A percentile compares a stretch with the other conserved stretches of the same genome.
Evolutionary conservation across 257 asterid species (phyloP).

Genomic region (Hygrophila difformis): DNA sequence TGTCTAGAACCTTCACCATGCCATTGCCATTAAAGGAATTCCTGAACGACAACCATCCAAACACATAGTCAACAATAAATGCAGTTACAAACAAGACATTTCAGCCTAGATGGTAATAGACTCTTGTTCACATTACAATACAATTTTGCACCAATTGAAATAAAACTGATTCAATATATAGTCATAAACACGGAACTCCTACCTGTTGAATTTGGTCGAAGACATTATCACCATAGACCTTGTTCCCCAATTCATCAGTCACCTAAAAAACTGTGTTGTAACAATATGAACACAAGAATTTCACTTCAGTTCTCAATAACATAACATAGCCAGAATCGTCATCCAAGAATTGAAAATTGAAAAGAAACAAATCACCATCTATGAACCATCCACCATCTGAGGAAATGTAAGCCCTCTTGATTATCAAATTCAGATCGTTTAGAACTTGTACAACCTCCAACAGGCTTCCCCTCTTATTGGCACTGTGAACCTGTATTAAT

Average conservation of each 20-base stretch:
- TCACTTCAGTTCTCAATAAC: constrained; percentile 2
- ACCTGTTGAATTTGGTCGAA: constrained; percentile 76
- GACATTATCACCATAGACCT: constrained; percentile 48
- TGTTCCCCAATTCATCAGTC: constrained; percentile 68
- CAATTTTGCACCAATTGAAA: too few species aligned
- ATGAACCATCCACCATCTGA: constrained; percentile 96
- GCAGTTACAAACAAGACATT: too few species aligned
- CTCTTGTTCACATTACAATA: too few species aligned
- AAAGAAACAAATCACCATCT: constrained; percentile 53
- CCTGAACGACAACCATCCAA: too few species aligned
- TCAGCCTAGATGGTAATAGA: too few species aligned
- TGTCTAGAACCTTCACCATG: too few species aligned
- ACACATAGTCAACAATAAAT: too few species aligned
- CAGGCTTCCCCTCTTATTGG: constrained; percentile 78
- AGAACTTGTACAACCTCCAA: constrained; percentile 89
- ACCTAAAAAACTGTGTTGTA: constrained; percentile 70
- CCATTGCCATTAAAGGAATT: too few species aligned
- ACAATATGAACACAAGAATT: constrained; percentile 8
- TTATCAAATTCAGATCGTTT: constrained; percentile 64
- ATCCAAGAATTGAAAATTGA: too few species aligned
- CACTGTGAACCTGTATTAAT: constrained; percentile 69
- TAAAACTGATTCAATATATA: too few species aligned
- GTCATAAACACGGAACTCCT: background rate
- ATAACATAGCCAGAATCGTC: too few species aligned
- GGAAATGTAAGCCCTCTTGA: constrained; percentile 80